Conservation (phyloP, 2,329 filamentous ascomycete genomes). For the Orbilia oligospora region DNA sequence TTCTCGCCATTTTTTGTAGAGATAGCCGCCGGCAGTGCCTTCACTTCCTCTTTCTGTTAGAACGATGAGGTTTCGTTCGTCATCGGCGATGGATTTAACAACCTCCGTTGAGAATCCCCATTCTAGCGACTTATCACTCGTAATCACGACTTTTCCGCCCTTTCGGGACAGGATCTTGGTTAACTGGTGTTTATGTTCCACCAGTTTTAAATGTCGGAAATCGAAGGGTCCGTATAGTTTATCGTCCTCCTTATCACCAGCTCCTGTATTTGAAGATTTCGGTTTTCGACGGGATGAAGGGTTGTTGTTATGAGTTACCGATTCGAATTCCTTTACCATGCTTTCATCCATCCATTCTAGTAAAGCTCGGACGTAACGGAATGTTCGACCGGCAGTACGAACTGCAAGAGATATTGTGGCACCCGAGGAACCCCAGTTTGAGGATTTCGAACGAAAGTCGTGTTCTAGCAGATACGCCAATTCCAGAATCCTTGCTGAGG, state of each 20-base stretch:
- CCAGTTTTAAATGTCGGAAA: constrained; percentile 84
- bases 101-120: constrained; percentile 95
- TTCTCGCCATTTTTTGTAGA: constrained; percentile 86
- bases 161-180: constrained; percentile 75
- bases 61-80: constrained; percentile 85
- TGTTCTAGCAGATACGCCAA: constrained; percentile 93
- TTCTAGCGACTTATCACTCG: constrained; percentile 88
- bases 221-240: constrained; percentile 81
- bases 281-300: constrained; percentile 66
- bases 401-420: constrained; percentile 75
- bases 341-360: constrained; percentile 99
- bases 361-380: constrained; percentile 91
- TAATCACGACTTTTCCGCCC: constrained; percentile 83
- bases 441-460: constrained; percentile 80
- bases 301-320: constrained; percentile 71
- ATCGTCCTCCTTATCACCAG: constrained; percentile 67
- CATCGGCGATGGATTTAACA: constrained; percentile 79
- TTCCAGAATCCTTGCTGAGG: constrained; percentile 93
- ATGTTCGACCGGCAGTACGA: constrained; percentile 86
- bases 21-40: constrained; percentile 77
- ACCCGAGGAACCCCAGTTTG: constrained; percentile 62
- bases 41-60: constrained; percentile 79
- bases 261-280: constrained; percentile 65
- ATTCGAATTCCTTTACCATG: constrained; percentile 92
- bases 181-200: constrained; percentile 86